Conservation (phyloP, 2,329 filamentous ascomycete species). For the Alternaria postmessia region DNA sequence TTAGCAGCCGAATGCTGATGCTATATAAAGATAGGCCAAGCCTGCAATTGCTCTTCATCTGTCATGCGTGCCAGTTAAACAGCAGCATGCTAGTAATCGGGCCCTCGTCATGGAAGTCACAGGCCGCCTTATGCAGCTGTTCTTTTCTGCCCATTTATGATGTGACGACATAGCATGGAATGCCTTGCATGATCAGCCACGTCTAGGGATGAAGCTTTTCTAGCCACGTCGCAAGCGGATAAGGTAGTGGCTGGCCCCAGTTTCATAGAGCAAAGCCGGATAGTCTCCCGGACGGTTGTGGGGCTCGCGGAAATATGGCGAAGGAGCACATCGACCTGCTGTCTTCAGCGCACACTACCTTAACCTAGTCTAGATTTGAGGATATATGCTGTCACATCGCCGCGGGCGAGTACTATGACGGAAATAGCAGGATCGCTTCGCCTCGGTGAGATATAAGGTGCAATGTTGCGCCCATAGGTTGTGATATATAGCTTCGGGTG, state of each 20-base stretch:
- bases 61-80: constrained; percentile 13
- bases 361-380: not conserved
- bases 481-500: constrained; percentile 6
- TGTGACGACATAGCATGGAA: constrained; percentile 2
- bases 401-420: constrained; percentile 8
- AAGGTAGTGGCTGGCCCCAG: constrained; percentile 16
- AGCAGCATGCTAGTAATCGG: constrained; percentile 6
- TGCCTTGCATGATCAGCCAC: constrained; percentile 20
- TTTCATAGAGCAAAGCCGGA: constrained; percentile 18
- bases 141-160: not conserved
- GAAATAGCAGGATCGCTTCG: not conserved
- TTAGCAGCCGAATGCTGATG: constrained; percentile 30
- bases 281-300: constrained; percentile 21
- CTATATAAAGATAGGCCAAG: constrained; percentile 42
- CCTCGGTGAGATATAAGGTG: not conserved
- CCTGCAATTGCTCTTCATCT: constrained; percentile 16
- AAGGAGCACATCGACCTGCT: constrained; percentile 11
- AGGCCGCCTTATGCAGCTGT: not conserved
- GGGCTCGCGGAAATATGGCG: constrained; percentile 19
- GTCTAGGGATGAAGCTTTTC: constrained; percentile 14
- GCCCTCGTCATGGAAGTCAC: not conserved
- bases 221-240: constrained; percentile 18
- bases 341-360: constrained; percentile 7
- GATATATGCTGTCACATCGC: not conserved
- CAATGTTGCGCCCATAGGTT: not conserved